Conservation (phyloP, 2,329 filamentous ascomycete species). For the Fonsecaea nubica region DNA sequence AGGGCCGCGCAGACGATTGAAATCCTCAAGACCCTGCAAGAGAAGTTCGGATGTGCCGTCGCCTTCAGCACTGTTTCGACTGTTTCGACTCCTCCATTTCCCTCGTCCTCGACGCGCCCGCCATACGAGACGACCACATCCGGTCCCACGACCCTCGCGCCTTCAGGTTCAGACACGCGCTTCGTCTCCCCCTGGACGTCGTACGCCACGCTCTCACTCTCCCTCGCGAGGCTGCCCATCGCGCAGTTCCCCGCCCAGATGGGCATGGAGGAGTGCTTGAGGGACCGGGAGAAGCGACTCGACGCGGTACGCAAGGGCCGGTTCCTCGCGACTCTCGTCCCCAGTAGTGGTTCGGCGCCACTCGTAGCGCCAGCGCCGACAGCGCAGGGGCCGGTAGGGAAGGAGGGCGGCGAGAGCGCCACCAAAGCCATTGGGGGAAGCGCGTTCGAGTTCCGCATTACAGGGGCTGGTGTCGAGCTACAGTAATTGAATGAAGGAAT, state of each 20-base stretch:
- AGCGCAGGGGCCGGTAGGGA: background rate
- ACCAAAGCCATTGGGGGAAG: background rate
- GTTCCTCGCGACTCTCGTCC: slow-evolving; percentile 23
- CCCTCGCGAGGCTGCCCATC: slow-evolving; percentile 47
- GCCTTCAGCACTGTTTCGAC: slow-evolving; percentile 45
- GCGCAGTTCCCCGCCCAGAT: slow-evolving; percentile 47
- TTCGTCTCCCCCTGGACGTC: slow-evolving; percentile 49
- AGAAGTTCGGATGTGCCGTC: slow-evolving; percentile 48
- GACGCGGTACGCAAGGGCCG: slow-evolving; percentile 41
- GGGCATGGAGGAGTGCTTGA: slow-evolving; percentile 44
- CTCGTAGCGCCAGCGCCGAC: no score
- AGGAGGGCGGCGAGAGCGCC: background rate
- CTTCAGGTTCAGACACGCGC: slow-evolving; percentile 37
- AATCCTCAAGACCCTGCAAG: slow-evolving; percentile 46
- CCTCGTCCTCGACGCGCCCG: slow-evolving; percentile 14
- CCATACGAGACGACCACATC: slow-evolving; percentile 10
- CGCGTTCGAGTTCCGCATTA: slow-evolving; percentile 22
- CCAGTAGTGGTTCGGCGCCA: background rate
- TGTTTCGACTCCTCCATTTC: slow-evolving; percentile 23
- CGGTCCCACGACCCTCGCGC: background rate
- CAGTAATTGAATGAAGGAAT: no score
- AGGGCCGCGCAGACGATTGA: slow-evolving; percentile 28
- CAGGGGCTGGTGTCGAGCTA: slow-evolving; percentile 22
- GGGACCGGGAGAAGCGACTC: slow-evolving; percentile 47
- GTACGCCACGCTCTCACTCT: slow-evolving; percentile 48